Conservation (phyloP, 2,329 filamentous ascomycete species). For the Ramularia collo-cygni region DNA sequence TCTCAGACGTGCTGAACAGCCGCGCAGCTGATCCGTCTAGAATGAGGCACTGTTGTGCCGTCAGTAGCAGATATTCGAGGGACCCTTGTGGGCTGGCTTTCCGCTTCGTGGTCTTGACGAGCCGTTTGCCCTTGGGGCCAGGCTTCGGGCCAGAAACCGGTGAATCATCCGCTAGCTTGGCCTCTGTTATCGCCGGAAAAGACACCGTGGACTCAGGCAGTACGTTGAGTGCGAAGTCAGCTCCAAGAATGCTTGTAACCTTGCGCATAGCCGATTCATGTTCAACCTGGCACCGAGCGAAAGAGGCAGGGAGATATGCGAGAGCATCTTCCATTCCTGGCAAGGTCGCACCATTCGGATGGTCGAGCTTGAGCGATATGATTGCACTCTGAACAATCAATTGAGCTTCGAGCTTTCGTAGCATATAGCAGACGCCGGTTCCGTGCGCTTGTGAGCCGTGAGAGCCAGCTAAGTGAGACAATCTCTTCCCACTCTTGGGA, state of each 20-base stretch:
- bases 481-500: not conserved
- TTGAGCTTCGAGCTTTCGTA: constrained; percentile 9
- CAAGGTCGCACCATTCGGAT: not conserved
- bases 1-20: constrained; percentile 11
- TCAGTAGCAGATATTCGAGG: constrained; percentile 10
- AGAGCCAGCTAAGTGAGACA: not conserved
- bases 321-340: constrained; percentile 3
- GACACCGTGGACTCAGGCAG: constrained; percentile 83
- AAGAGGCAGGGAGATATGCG: constrained; percentile 5
- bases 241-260: constrained; percentile 46
- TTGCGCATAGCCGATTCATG: constrained; percentile 11
- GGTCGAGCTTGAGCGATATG: constrained; percentile 6
- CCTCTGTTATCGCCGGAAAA: constrained; percentile 57
- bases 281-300: constrained; percentile 7
- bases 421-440: constrained; percentile 8
- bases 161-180: constrained; percentile 3
- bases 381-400: constrained; percentile 8
- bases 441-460: too few relatives aligned
- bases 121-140: constrained; percentile 2
- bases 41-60: constrained; percentile 16
- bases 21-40: not conserved
- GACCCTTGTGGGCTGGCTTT: constrained; percentile 5
- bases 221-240: constrained; percentile 44
- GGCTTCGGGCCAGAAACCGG: not conserved
- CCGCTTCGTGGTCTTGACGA: constrained; percentile 4